Evolutionary conservation across 2,329 filamentous ascomycete genomes (phyloP).

Genomic region (Pyrenophora tritici-repentis): DNA sequence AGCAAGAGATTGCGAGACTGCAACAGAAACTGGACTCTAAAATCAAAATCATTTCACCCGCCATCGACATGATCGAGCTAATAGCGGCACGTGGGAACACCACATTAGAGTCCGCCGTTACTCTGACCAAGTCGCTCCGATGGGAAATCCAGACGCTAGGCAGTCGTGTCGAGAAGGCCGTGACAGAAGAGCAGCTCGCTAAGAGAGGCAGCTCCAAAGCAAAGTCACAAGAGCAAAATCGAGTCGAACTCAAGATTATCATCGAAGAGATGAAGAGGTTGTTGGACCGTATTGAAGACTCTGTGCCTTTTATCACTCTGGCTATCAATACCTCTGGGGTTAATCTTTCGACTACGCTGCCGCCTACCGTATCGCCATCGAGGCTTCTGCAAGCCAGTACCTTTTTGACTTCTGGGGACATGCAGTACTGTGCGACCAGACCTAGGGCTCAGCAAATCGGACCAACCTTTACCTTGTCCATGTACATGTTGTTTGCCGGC

Average conservation of each 20-base stretch:
- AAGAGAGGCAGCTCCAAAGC: slow-evolving; percentile 52
- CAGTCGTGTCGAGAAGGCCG: slow-evolving; percentile 72
- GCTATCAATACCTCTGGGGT: slow-evolving; percentile 94
- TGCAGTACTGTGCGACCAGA: slow-evolving; percentile 72
- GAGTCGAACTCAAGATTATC: slow-evolving; percentile 70
- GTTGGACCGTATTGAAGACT: slow-evolving; percentile 81
- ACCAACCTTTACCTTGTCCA: slow-evolving; percentile 79
- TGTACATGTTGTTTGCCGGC: slow-evolving; percentile 94
- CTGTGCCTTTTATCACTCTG: slow-evolving; percentile 87
- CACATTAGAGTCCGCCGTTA: slow-evolving; percentile 81
- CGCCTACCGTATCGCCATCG: slow-evolving; percentile 84
- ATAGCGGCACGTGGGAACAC: slow-evolving; percentile 80
- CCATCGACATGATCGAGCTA: slow-evolving; percentile 89
- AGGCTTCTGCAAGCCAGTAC: slow-evolving; percentile 90
- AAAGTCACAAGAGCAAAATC: slow-evolving; percentile 60
- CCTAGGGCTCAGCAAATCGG: slow-evolving; percentile 77
- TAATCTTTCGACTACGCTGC: slow-evolving; percentile 78
- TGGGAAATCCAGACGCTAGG: slow-evolving; percentile 83
- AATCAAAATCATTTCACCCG: slow-evolving; percentile 88
- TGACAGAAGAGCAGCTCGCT: slow-evolving; percentile 63
- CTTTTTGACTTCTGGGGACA: slow-evolving; percentile 84
- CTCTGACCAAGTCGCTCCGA: slow-evolving; percentile 79
- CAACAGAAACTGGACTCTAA: slow-evolving; percentile 81
- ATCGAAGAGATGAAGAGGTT: slow-evolving; percentile 76
- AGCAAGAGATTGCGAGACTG: slow-evolving; percentile 72